Evolutionary conservation across 2,329 filamentous ascomycete species (phyloP).

Genomic region (Fusarium sublunatum): DNA sequence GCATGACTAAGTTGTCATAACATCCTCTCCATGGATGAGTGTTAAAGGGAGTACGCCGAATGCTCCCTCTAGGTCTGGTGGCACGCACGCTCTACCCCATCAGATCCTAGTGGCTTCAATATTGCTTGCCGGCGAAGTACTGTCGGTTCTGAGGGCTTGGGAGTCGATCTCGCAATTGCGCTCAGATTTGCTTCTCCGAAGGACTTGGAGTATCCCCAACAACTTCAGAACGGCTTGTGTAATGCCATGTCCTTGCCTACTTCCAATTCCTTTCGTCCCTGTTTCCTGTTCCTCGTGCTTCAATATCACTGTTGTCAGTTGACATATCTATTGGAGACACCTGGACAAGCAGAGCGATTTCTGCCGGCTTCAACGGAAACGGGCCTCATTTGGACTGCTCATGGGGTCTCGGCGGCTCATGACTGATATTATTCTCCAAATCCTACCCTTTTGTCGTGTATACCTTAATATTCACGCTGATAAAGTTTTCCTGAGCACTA

Average conservation of each 20-base stretch:
- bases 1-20: background rate
- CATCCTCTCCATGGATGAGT: background rate
- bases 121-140: background rate
- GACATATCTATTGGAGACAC: constrained; percentile 10
- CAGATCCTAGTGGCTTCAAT: background rate
- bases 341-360: background rate
- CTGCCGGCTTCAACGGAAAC: background rate
- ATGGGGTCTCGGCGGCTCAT: background rate
- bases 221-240: background rate
- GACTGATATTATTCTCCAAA: background rate
- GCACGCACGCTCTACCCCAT: no score
- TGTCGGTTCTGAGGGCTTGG: background rate
- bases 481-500: background rate
- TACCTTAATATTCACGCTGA: background rate
- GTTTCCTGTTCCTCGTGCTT: background rate
- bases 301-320: background rate
- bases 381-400: constrained; percentile 2
- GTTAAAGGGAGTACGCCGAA: background rate
- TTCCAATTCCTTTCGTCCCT: background rate
- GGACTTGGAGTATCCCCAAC: background rate
- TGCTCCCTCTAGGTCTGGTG: no score
- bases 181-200: background rate
- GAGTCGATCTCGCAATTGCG: background rate
- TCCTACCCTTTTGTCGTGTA: background rate
- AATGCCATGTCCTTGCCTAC: background rate